These are phyloP conservation scores for Pythium periplocum DNA, from an alignment of 352 stramenopile genomes.

Conservation along the genomic window DNA sequence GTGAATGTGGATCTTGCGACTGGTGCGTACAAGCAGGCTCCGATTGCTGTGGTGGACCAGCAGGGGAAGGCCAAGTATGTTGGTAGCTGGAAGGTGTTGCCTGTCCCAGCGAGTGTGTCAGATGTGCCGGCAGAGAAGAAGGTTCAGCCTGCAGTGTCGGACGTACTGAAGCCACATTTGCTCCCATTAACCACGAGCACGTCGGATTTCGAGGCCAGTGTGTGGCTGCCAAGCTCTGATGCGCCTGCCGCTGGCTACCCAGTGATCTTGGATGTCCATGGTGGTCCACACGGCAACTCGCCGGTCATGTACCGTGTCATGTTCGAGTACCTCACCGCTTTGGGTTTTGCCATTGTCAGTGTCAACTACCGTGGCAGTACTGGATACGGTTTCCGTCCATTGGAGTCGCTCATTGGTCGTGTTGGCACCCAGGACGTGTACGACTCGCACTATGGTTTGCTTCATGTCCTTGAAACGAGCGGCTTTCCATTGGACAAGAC, in stretches of 20 bases:
- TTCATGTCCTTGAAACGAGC: constrained; percentile 61
- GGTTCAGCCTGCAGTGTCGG: constrained; percentile 22
- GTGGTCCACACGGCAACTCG: constrained; percentile 89
- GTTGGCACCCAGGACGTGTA: constrained; percentile 91
- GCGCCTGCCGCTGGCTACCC: constrained; percentile 44
- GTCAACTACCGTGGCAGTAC: constrained; percentile 97
- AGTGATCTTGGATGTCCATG: constrained; percentile 87
- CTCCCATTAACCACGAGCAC: constrained; percentile 41
- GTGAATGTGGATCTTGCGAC: constrained; percentile 40
- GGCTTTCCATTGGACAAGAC: constrained; percentile 59
- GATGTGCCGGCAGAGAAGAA: constrained; percentile 33
- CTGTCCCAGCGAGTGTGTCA: constrained; percentile 47
- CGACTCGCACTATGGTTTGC: constrained; percentile 87
- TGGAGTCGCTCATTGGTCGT: constrained; percentile 88
- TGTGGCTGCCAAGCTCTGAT: constrained; percentile 49
- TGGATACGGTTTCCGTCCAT: constrained; percentile 86
- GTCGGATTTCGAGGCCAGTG: constrained; percentile 67
- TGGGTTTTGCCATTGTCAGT: constrained; percentile 88
- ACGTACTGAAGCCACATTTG: constrained; percentile 35
- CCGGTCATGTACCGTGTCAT: constrained; percentile 81
- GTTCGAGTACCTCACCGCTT: constrained; percentile 87
- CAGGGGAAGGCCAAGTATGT: constrained; percentile 29
- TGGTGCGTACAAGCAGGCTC: constrained; percentile 26
- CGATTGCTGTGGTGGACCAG: constrained; percentile 50
- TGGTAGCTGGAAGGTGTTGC: constrained; percentile 52